Percentiles rank a stretch among this genome's conserved stretches.
phyloP scores from a whole-genome alignment of 2,329 filamentous ascomycete genomes.

The Xenoacremonium recifei region DNA sequence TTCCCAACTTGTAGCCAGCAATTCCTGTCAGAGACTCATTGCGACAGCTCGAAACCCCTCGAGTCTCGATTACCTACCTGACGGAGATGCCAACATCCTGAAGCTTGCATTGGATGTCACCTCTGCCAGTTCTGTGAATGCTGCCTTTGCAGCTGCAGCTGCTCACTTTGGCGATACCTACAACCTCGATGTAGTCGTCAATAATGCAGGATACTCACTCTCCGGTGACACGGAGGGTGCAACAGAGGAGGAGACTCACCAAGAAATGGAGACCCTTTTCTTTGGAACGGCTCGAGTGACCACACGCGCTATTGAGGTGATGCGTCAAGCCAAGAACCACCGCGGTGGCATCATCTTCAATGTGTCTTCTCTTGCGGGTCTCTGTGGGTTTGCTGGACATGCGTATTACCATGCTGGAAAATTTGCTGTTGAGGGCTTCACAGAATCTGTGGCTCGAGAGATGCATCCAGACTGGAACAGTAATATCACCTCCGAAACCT shows the following conservation, averaged over 20 bases:
- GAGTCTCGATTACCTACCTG: constrained; percentile 39
- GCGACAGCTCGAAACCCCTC: constrained; percentile 46
- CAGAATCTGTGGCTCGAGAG: constrained; percentile 18
- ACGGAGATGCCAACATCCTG: constrained; percentile 35
- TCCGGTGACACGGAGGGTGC: constrained; percentile 25
- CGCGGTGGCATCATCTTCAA: constrained; percentile 25
- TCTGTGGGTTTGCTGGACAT: constrained; percentile 16
- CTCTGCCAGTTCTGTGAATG: constrained; percentile 33
- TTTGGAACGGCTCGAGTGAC: constrained; percentile 41
- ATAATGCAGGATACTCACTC: constrained; percentile 31
- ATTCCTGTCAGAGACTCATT: constrained; percentile 39
- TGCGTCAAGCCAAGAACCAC: constrained; percentile 33
- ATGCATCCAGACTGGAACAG: constrained; percentile 21
- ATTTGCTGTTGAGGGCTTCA: constrained; percentile 23
- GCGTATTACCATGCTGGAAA: constrained; percentile 23
- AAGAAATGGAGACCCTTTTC: constrained; percentile 42
- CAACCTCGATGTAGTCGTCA: constrained; percentile 32
- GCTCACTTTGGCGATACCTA: constrained; percentile 29
- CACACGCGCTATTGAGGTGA: constrained; percentile 33
- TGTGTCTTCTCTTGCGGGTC: constrained; percentile 17
- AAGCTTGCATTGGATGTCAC: constrained; percentile 49
- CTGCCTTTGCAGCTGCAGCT: constrained; percentile 32
- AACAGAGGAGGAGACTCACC: constrained; percentile 23
- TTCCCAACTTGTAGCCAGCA: constrained; percentile 34
- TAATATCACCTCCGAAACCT: not conserved